Evolutionary conservation across 2,329 filamentous ascomycete species (phyloP).

Genomic region (Pyricularia sp.): DNA sequence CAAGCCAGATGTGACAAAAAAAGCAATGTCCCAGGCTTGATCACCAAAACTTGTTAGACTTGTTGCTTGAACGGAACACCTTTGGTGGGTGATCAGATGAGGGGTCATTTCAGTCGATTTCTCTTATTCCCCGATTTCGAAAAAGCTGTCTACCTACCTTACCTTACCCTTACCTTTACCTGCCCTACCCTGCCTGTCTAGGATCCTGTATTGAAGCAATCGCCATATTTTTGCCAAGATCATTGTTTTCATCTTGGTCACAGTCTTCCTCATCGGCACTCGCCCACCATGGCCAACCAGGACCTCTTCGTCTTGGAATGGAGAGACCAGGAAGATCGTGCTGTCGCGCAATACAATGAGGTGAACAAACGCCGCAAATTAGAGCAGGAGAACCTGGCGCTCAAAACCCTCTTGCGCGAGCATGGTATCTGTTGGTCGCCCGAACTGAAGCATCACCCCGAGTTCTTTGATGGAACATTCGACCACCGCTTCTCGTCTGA

Average conservation of each 20-base stretch:
- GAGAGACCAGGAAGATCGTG: slow-evolving; percentile 39
- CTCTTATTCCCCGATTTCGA: not conserved
- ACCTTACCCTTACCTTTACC: not conserved
- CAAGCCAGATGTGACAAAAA: not conserved
- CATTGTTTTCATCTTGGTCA: not conserved
- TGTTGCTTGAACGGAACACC: not conserved
- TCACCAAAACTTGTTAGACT: not conserved
- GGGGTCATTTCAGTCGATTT: not conserved
- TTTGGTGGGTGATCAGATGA: not conserved
- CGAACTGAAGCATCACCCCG: slow-evolving; percentile 19
- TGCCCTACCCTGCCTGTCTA: not conserved
- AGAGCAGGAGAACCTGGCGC: slow-evolving; percentile 35
- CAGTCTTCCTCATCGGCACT: not conserved
- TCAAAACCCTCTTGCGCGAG: slow-evolving; percentile 42
- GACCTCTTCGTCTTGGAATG: slow-evolving; percentile 2
- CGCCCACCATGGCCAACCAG: not conserved
- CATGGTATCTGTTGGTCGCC: slow-evolving; percentile 42
- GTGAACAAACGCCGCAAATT: slow-evolving; percentile 35
- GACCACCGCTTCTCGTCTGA: slow-evolving; percentile 4
- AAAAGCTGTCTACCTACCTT: not conserved
- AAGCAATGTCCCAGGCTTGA: not conserved
- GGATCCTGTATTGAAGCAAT: not conserved
- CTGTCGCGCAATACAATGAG: slow-evolving; percentile 35
- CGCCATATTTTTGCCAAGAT: not conserved
- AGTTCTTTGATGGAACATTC: not conserved